These are phyloP conservation scores for Arctium minus DNA, from an alignment of 129 eudicot species.

Conservation along the genomic window DNA sequence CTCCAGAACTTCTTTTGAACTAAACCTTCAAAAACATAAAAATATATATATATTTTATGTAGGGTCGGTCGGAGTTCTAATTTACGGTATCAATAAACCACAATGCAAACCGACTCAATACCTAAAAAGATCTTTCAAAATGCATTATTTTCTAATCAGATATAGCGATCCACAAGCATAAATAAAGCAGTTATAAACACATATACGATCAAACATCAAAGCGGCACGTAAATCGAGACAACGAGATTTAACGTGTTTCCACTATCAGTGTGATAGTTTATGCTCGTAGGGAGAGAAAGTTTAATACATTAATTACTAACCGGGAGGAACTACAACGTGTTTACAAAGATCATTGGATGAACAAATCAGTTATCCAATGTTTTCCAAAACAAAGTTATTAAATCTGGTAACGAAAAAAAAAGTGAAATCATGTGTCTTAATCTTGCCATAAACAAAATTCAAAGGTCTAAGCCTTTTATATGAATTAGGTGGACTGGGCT, in stretches of 20 bases:
- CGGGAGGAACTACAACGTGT: background rate
- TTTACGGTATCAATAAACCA: too few species aligned
- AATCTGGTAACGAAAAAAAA: too few species aligned
- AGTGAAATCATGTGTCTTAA: background rate
- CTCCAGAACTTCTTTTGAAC: conserved; percentile 49
- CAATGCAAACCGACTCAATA: background rate
- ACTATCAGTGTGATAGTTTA: background rate
- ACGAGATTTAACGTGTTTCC: background rate
- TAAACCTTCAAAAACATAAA: conserved; percentile 31
- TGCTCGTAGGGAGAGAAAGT: background rate
- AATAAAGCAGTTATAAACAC: background rate
- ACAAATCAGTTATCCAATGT: background rate
- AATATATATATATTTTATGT: too few species aligned
- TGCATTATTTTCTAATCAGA: background rate
- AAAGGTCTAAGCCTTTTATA: too few species aligned
- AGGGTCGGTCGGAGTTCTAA: too few species aligned
- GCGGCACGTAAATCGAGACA: background rate
- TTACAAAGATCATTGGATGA: background rate
- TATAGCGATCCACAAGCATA: background rate
- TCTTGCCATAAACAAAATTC: background rate
- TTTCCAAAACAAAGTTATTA: too few species aligned
- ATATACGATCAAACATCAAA: too few species aligned
- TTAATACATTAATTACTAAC: background rate
- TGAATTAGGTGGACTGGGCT: background rate
- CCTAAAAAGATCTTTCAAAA: background rate